A percentile compares a stretch with the other conserved stretches of the same genome.
Evolutionary conservation across 2,329 filamentous ascomycete genomes (phyloP).

Genomic region (Juglanconis oblonga): DNA sequence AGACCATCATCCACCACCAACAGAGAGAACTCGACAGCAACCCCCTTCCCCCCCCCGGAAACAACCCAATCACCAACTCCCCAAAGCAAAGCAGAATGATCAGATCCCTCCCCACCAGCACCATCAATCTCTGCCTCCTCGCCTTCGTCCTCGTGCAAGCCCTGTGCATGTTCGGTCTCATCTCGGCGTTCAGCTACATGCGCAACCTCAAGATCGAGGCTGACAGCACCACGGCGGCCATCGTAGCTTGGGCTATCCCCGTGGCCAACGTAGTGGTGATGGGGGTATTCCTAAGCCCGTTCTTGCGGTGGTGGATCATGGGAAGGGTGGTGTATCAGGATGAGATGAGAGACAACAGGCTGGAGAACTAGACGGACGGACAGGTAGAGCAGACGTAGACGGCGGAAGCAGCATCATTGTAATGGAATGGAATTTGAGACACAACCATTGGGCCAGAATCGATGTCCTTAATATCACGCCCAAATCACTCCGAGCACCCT

Average conservation of each 20-base stretch:
- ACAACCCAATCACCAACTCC: not conserved
- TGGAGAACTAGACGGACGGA: not conserved
- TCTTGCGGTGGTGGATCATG: not conserved
- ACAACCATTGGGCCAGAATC: not conserved
- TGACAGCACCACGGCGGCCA: not conserved
- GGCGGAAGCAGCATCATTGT: not conserved
- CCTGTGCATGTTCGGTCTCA: not conserved
- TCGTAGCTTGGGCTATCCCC: not conserved
- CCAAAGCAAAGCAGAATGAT: not conserved
- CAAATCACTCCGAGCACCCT: not conserved
- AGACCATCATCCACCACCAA: not conserved
- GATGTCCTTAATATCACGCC: not conserved
- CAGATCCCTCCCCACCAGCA: not conserved
- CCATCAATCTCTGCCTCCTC: not conserved
- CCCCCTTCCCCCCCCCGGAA: not conserved
- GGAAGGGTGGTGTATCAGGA: not conserved
- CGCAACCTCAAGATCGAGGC: not conserved
- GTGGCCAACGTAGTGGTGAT: not conserved
- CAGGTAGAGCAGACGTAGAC: not conserved
- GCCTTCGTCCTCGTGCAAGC: not conserved
- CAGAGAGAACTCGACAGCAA: not conserved
- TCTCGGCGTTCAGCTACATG: not conserved
- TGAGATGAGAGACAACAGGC: not conserved
- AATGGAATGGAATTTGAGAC: not conserved
- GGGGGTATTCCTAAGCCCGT: not conserved